A percentile compares a stretch with the other conserved stretches of the same genome.
Evolutionary conservation across 2,329 filamentous ascomycete species (phyloP).

Genomic region (Alternaria solani): DNA sequence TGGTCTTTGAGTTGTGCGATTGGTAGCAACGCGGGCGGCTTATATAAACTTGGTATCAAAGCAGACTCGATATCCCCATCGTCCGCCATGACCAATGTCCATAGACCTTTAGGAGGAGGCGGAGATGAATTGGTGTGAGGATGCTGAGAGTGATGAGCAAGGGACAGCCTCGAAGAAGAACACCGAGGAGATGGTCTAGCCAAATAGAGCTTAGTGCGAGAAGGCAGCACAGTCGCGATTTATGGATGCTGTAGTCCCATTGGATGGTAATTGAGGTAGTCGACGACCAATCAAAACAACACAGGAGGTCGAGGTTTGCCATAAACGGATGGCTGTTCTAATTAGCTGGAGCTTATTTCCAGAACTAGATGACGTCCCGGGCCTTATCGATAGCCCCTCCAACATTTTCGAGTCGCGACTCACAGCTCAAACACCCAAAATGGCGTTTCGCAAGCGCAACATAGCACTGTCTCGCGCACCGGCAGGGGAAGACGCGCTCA

Average conservation of each 20-base stretch:
- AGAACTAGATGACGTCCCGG: not conserved
- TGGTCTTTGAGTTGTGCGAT: conserved; percentile 83
- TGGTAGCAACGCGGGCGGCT: conserved; percentile 81
- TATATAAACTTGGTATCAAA: conserved; percentile 83
- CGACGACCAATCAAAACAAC: not conserved
- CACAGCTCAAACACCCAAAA: conserved; percentile 39
- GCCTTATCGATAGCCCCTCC: conserved; percentile 19
- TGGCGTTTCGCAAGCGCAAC: conserved; percentile 75
- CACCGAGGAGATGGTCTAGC: not conserved
- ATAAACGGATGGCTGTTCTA: not conserved
- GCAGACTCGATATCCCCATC: conserved; percentile 54
- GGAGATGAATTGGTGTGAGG: not conserved
- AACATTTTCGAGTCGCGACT: conserved; percentile 22
- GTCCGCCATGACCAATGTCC: conserved; percentile 32
- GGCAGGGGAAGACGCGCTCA: conserved; percentile 25
- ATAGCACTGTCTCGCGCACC: conserved; percentile 60
- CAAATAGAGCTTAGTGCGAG: not conserved
- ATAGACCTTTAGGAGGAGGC: not conserved
- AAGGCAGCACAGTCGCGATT: not conserved
- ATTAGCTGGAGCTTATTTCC: not conserved
- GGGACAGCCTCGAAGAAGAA: not conserved
- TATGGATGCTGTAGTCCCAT: too few species aligned
- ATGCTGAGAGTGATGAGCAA: not conserved
- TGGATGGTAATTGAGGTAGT: not conserved
- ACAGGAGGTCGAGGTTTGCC: not conserved